Evolutionary conservation across 768 basidiomycete species (phyloP).

Genomic region (Chalciporus pseudorubinellus): DNA sequence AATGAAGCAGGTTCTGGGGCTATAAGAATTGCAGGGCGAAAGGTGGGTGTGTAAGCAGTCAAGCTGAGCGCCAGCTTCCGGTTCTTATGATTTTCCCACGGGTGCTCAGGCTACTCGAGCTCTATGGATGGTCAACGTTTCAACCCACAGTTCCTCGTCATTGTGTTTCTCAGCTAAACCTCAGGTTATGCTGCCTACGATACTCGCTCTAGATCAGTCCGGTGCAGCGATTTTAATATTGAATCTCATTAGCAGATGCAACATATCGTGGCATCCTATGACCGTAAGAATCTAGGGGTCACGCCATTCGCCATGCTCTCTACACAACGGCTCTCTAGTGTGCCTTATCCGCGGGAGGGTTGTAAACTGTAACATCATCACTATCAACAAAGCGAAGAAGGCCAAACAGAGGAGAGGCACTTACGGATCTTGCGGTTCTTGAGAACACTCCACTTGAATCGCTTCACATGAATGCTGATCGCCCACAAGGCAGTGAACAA

Average conservation of each 20-base stretch:
- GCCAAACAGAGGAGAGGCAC: conserved; percentile 30
- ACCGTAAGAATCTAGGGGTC: conserved; percentile 26
- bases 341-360: conserved; percentile 35
- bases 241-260: conserved; percentile 24
- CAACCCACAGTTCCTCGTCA: neutral
- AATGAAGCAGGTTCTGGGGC: neutral
- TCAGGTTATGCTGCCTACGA: neutral
- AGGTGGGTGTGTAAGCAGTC: conserved; percentile 10
- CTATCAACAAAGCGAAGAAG: conserved; percentile 4
- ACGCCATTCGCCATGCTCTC: conserved; percentile 1
- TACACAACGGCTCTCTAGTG: conserved; percentile 28
- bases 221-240: neutral
- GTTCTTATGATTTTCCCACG: conserved; percentile 22
- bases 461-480: conserved; percentile 84
- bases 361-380: conserved; percentile 32
- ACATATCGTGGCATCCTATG: conserved; percentile 20
- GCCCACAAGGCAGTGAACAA: conserved; percentile 83
- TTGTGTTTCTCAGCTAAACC: neutral
- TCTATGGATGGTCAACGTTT: no score
- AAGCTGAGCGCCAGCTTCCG: neutral
- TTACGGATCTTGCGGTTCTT: conserved; percentile 92
- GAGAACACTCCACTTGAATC: conserved; percentile 90
- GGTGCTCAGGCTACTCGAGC: no score
- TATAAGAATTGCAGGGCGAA: neutral
- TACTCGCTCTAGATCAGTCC: neutral